These are phyloP conservation scores for Alternaria consortialis DNA, from an alignment of 2,329 filamentous ascomycete species.

Conservation along the genomic window DNA sequence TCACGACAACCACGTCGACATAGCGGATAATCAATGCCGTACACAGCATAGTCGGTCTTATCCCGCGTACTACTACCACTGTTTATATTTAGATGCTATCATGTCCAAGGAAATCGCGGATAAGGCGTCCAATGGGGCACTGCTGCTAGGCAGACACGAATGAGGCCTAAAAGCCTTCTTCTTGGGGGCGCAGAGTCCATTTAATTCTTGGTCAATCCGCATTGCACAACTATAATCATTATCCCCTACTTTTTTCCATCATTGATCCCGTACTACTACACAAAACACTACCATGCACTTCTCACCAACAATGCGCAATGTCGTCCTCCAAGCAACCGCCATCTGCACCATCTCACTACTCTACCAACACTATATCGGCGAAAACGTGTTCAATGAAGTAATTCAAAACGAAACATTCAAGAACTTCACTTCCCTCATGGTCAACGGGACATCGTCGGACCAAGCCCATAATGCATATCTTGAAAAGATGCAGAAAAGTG, in stretches of 20 bases:
- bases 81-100: background rate
- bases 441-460: background rate
- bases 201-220: background rate
- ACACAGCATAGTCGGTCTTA: background rate
- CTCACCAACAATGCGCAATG: constrained; percentile 21
- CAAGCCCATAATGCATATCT: background rate
- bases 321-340: constrained; percentile 22
- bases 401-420: constrained; percentile 9
- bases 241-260: background rate
- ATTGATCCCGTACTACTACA: background rate
- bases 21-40: background rate
- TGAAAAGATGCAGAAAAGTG: background rate
- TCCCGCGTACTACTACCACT: background rate
- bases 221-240: background rate
- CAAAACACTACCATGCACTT: constrained; percentile 9
- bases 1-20: background rate
- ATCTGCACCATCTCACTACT: constrained; percentile 12
- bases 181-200: background rate
- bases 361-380: constrained; percentile 10
- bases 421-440: constrained; percentile 2
- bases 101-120: background rate
- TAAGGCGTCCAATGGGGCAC: background rate
- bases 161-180: background rate
- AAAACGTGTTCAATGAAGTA: constrained; percentile 14
- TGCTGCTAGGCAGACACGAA: constrained; percentile 2